phyloP scores from a whole-genome alignment of 1,284 basidiomycete species.

The Cystobasidiaceae sp. region DNA sequence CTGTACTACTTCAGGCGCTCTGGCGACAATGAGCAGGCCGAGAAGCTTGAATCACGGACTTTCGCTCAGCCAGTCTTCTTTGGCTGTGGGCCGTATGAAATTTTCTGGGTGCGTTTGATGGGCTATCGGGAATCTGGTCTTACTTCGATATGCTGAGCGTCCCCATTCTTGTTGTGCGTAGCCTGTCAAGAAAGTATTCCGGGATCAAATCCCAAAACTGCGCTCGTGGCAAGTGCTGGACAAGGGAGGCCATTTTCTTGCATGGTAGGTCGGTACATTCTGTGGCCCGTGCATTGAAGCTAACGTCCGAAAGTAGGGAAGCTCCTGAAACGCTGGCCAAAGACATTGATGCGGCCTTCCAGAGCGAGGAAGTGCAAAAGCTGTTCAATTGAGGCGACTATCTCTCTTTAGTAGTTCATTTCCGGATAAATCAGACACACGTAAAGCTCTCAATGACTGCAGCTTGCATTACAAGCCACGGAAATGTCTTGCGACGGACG shows the following conservation, averaged over 20 bases:
- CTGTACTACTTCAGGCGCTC: constrained; percentile 9
- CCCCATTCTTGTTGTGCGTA: not conserved
- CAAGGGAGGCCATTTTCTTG: constrained; percentile 19
- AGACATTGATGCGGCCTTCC: constrained; percentile 4
- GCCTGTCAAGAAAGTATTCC: constrained; percentile 3
- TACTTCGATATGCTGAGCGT: not conserved
- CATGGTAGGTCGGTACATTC: not conserved
- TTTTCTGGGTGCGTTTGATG: constrained; percentile 11
- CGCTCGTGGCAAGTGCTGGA: not conserved
- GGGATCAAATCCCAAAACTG: constrained; percentile 1
- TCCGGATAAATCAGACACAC: no score
- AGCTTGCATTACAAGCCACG: no score
- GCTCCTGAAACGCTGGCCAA: constrained; percentile 14
- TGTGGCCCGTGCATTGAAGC: not conserved
- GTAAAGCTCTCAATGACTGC: no score
- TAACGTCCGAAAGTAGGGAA: not conserved
- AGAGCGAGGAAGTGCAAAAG: not conserved
- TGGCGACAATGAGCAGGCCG: not conserved
- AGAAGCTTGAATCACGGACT: not conserved
- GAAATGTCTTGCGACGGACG: no score
- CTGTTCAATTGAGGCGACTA: no score
- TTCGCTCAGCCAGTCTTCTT: constrained; percentile 10
- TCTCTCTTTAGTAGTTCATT: no score
- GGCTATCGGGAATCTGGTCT: not conserved
- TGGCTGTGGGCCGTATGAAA: constrained; percentile 5